Evolutionary conservation across 2,329 filamentous ascomycete genomes (phyloP).

Genomic region (Ascochyta koolunga): DNA sequence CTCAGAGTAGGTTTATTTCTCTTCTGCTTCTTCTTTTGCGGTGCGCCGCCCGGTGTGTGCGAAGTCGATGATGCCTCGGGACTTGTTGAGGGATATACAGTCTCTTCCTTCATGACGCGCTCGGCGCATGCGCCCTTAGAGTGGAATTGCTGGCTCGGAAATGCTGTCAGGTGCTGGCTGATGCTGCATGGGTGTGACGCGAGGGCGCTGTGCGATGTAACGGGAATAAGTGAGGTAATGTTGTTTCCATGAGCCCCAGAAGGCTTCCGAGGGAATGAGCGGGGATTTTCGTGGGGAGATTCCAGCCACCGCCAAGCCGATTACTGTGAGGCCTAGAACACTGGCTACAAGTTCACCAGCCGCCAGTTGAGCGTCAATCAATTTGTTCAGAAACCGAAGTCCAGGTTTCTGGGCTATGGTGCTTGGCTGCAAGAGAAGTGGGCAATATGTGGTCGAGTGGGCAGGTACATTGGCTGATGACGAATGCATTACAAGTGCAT

Average conservation of each 20-base stretch:
- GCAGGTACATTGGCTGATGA: not conserved
- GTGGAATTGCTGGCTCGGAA: constrained; percentile 1
- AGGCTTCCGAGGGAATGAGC: constrained; percentile 17
- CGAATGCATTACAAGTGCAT: not conserved
- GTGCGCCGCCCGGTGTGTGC: constrained; percentile 29
- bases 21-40: constrained; percentile 75
- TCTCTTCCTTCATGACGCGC: constrained; percentile 22
- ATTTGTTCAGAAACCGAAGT: not conserved
- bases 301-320: constrained; percentile 25
- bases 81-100: constrained; percentile 26
- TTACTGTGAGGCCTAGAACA: constrained; percentile 5
- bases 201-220: constrained; percentile 27
- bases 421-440: not conserved
- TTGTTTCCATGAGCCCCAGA: constrained; percentile 31
- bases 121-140: constrained; percentile 7
- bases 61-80: constrained; percentile 24
- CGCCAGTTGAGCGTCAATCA: not conserved
- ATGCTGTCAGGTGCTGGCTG: constrained; percentile 10
- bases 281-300: constrained; percentile 20
- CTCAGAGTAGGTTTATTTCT: constrained; percentile 83
- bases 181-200: constrained; percentile 28
- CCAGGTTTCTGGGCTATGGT: not conserved
- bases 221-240: constrained; percentile 34
- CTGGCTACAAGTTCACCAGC: not conserved
- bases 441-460: not conserved